A percentile compares a stretch with the other conserved stretches of the same genome.
These are phyloP conservation scores for Euphorbia tirucalli DNA, from an alignment of 345 rosid species.

Conservation along the genomic window DNA sequence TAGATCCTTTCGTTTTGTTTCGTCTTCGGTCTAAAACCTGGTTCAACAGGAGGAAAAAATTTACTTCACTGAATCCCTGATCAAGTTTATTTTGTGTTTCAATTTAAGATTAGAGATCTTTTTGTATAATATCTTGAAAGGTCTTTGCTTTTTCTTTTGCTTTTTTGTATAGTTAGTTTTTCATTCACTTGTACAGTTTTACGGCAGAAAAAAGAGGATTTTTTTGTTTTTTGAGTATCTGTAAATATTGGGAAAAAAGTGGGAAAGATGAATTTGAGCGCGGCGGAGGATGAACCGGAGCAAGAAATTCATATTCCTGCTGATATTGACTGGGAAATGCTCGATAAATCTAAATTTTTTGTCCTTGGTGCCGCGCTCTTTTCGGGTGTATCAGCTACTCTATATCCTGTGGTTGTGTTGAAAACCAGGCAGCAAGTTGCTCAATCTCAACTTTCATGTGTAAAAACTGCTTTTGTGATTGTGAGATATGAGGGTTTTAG, in stretches of 20 bases:
- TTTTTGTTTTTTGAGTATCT: neutral
- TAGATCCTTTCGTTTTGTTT: conserved; percentile 22
- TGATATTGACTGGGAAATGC: conserved; percentile 86
- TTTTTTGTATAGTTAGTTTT: neutral
- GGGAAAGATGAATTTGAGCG: conserved; percentile 56
- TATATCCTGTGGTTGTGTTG: conserved; percentile 71
- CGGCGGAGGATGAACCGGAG: conserved; percentile 54
- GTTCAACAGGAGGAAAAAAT: conserved; percentile 23
- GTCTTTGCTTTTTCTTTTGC: neutral
- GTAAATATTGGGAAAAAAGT: conserved; percentile 24
- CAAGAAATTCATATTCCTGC: conserved; percentile 57
- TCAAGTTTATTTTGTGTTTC: neutral
- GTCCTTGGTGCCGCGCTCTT: conserved; percentile 87
- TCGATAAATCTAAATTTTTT: conserved; percentile 83
- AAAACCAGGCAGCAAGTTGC: conserved; percentile 91
- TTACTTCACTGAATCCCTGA: neutral
- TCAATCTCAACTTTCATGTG: conserved; percentile 50
- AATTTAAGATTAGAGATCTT: neutral
- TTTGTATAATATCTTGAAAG: neutral
- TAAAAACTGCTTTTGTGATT: conserved; percentile 47
- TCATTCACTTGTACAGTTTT: neutral
- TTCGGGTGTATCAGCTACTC: conserved; percentile 76
- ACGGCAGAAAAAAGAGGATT: too few species aligned
- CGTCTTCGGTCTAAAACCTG: conserved; percentile 27
- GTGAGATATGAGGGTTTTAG: conserved; percentile 64